Evolutionary conservation across 1,284 basidiomycete genomes (phyloP), one percentile per base, ranked within the genome.

Genomic region (Papiliotrema terrestris): DNA sequence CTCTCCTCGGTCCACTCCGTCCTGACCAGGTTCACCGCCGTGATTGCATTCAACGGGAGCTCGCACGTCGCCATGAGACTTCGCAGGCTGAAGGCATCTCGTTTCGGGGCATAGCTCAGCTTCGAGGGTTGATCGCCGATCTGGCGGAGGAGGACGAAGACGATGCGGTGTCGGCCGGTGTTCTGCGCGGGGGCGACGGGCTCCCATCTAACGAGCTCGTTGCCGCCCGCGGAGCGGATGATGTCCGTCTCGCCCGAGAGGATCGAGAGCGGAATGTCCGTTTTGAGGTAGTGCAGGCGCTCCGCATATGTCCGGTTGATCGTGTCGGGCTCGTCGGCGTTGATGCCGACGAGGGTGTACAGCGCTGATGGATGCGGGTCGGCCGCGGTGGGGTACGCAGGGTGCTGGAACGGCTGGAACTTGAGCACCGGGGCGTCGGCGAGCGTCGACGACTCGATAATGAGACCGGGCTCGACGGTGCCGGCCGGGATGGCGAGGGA

Each of bases 301-400:
- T 87, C 83, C 45, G 82, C 82, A 77, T 83, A 97, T 0, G 83
- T 78, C 58, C 82, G 78, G 37, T 79, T 83, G 26, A 80, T 80
- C 58, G 84, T 83, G 64, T 89, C 80, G 9, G 93, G 94, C 17
- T 88, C 83, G 76, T 98, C 94, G 52, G 88, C 85, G 74, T 98
- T 93, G 46, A 97, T 79, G 73, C 97, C 84, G 32, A 95, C 75
- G 57, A 98, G 77, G 0, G 94, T 96, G 75, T 96, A 97, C 47
- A 87, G 83, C 15, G 83, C 82, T 51, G 95, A 89, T 0, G 83
- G 78, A 46, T 50, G 55, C 4, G 64, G 45, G 1, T 17, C 23
- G 13, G 62, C 72, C 90, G 89, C 79, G 86, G 94, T 1, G 45
- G 54, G 50, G 13, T 48, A 32, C 6, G 48, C 43, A 26, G 65